phyloP scores from a whole-genome alignment of 1,139 yeast genomes.

The Saccharomycopsis crataegensis region DNA sequence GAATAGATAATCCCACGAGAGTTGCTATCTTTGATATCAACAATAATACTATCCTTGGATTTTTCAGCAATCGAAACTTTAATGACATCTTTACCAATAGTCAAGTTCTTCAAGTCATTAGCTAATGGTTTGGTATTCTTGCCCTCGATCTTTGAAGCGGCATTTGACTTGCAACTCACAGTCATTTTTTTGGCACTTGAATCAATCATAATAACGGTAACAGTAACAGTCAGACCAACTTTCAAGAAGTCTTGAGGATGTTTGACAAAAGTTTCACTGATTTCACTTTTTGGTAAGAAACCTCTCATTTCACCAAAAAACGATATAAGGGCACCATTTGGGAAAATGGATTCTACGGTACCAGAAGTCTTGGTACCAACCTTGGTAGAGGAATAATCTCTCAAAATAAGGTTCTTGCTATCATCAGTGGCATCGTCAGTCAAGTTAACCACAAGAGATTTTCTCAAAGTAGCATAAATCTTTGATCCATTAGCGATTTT shows the following conservation, averaged over 20 bases:
- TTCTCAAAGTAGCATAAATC: conserved; percentile 67
- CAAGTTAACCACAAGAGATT: conserved; percentile 58
- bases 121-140: background rate
- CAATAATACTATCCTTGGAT: conserved; percentile 61
- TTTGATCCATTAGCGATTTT: conserved; percentile 33
- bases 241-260: conserved; percentile 73
- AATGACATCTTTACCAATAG: conserved; percentile 57
- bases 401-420: conserved; percentile 51
- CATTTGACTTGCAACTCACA: conserved; percentile 56
- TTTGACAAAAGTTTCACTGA: conserved; percentile 79
- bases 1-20: conserved; percentile 66
- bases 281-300: conserved; percentile 78
- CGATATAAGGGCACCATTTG: conserved; percentile 74
- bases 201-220: conserved; percentile 55
- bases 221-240: conserved; percentile 78
- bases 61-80: conserved; percentile 66
- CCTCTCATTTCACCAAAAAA: conserved; percentile 78
- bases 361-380: conserved; percentile 65
- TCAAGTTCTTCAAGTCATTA: conserved; percentile 38
- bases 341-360: conserved; percentile 64
- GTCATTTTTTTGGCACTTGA: conserved; percentile 47
- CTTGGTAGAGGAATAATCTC: conserved; percentile 43
- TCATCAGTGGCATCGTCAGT: conserved; percentile 22
- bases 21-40: conserved; percentile 50
- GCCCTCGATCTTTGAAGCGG: background rate